Percentiles rank a stretch among this genome's conserved stretches.
These are phyloP conservation scores for Solanum hybrid DNA, from an alignment of 305 asterid species.

Conservation along the genomic window DNA sequence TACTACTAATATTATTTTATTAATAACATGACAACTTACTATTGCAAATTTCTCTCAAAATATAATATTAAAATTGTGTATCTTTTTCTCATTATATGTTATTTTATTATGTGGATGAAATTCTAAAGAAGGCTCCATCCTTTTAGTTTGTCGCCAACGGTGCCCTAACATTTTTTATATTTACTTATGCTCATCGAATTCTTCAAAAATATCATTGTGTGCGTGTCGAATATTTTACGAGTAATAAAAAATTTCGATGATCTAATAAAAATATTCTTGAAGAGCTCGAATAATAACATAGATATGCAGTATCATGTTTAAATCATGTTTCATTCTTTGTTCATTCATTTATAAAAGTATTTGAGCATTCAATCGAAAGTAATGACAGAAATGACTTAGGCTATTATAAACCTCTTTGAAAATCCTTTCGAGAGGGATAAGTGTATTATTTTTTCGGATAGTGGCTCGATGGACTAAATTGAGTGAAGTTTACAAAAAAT, in stretches of 20 bases:
- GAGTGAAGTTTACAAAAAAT: not conserved
- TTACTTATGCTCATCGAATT: not conserved
- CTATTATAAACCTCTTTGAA: not conserved
- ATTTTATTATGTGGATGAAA: constrained; percentile 25
- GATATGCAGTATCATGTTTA: not conserved
- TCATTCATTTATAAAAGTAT: not conserved
- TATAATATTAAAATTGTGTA: constrained; percentile 12
- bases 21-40: constrained; percentile 24
- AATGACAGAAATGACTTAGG: not conserved
- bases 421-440: not conserved
- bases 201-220: not conserved
- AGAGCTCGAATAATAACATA: not conserved
- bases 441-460: not conserved
- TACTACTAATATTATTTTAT: constrained; percentile 14
- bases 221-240: rapidly evolving
- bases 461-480: not conserved
- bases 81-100: constrained; percentile 23
- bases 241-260: not conserved
- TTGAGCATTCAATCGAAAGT: not conserved
- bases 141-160: constrained; percentile 23
- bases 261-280: not conserved
- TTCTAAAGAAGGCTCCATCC: constrained; percentile 28
- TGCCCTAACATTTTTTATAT: constrained; percentile 8
- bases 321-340: not conserved
- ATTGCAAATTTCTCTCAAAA: constrained; percentile 20